These are phyloP conservation scores for Miamiensis avidus DNA, from an alignment of 169 alveolate species.

Conservation along the genomic window DNA sequence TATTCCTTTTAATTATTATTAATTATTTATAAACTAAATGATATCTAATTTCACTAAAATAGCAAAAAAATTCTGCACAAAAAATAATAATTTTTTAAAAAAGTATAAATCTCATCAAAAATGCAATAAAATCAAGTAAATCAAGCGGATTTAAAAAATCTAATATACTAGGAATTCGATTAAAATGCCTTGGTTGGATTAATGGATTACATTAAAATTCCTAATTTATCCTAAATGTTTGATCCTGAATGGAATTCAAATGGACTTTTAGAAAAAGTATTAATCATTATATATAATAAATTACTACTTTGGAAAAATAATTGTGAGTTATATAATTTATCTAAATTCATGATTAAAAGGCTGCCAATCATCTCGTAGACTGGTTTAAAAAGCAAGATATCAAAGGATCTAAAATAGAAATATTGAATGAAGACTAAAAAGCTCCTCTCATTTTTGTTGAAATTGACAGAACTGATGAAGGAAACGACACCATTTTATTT, in stretches of 20 bases:
- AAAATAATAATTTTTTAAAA: no score
- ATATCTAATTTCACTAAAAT: background rate
- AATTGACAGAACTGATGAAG: conserved; percentile 42
- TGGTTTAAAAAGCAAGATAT: conserved; percentile 62
- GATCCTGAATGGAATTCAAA: conserved; percentile 84
- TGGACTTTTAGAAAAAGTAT: conserved; percentile 42
- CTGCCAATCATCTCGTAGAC: conserved; percentile 57
- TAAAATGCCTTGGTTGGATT: conserved; percentile 47
- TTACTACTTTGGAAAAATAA: conserved; percentile 27
- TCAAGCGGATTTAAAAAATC: no score
- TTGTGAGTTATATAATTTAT: no score
- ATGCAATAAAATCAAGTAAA: background rate
- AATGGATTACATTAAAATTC: conserved; percentile 74
- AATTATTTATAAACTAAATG: background rate
- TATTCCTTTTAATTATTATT: no score
- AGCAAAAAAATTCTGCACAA: no score
- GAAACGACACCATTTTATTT: conserved; percentile 48
- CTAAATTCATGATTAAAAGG: no score
- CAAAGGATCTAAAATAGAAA: conserved; percentile 54
- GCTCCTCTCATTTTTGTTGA: conserved; percentile 59
- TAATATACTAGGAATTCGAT: conserved; percentile 43
- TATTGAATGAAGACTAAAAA: conserved; percentile 49
- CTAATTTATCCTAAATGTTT: conserved; percentile 69
- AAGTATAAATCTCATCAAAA: no score
- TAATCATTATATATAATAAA: background rate